phyloP scores from a whole-genome alignment of 495 filamentous ascomycete species.

The Immersiella caudata region DNA sequence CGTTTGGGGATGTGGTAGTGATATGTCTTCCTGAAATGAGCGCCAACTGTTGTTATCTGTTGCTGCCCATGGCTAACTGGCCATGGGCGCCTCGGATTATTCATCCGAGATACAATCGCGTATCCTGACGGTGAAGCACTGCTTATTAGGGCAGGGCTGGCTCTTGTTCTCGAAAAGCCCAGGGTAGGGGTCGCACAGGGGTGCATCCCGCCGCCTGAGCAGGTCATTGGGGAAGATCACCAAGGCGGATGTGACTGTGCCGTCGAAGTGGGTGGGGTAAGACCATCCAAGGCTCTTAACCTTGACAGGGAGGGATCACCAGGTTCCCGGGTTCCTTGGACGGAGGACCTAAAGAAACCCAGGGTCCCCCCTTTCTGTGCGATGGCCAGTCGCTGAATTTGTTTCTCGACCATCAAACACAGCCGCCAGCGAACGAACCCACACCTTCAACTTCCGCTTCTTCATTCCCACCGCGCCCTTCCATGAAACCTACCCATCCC shows the following conservation, averaged over 20 bases:
- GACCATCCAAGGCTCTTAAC: not conserved
- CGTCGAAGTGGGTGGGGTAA: constrained; percentile 1
- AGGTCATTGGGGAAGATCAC: not conserved
- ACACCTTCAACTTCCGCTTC: not conserved
- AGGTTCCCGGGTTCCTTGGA: constrained; percentile 1
- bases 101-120: not conserved
- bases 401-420: not conserved
- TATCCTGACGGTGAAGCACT: not conserved
- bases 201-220: not conserved
- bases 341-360: not conserved
- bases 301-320: not conserved
- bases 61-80: not conserved
- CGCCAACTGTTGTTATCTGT: not conserved
- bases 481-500: not conserved
- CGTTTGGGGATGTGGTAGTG: not conserved
- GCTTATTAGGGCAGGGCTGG: not conserved
- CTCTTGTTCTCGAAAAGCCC: not conserved
- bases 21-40: not conserved
- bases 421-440: not conserved
- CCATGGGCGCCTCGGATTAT: not conserved
- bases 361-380: constrained; percentile 1
- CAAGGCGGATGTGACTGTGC: constrained; percentile 1
- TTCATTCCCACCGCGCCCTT: not conserved
- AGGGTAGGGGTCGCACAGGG: constrained; percentile 3
- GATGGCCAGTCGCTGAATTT: not conserved